Base-by-base conservation (phyloP, 768 basidiomycete species). In the Mycena polygramma region DNA sequence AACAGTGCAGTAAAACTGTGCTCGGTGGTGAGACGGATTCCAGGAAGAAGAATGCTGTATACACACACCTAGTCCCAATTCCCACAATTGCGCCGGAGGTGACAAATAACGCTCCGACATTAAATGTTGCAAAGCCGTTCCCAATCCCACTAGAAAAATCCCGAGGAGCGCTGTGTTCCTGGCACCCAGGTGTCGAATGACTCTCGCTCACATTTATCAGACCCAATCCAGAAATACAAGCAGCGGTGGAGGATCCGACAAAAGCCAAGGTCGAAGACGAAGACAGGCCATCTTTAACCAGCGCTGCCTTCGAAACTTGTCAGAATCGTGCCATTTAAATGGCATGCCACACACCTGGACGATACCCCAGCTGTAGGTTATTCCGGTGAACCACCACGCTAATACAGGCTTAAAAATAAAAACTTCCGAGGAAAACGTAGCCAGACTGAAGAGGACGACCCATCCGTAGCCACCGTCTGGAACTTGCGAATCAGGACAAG, bases 141-240 rank as follows among this genome's bases (percentile, higher is more conserved):
- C 78, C 30, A 76, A n/a, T 3, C 77, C 79, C 8, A 82, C 68
- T 11, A 81, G 64, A 45, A 69, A 75, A 53, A 77, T 76, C 0
- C 78, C 77, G n/a, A 81, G 36, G 7, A 78, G 62, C 5, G 77
- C 78, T 35, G 75, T 73, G 46, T 74, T 76, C 17, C 76, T 73
- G n/a, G 76, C 73, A 24, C 81, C 80, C 24, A 83, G n/a, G 58
- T 54, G 68, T 24, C 78, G 74, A 64, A 81, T 73, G n/a, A 80
- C 68, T 59, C 76, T 77, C 30, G 78, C 76, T 77, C 30, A 77
- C 74, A 57, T 78, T 79, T 14, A 79, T 69, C 2, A 81, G 24
- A 0, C 77, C 78, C 15, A 77, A 73, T 19, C 79, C 70, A n/a
- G 81, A 72, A 26, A 80, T 75, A 69, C 77, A 74, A 7, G 80